Evolutionary conservation across 176 grass and related monocot genomes (phyloP).

Genomic region (Musa troglodytarum): DNA sequence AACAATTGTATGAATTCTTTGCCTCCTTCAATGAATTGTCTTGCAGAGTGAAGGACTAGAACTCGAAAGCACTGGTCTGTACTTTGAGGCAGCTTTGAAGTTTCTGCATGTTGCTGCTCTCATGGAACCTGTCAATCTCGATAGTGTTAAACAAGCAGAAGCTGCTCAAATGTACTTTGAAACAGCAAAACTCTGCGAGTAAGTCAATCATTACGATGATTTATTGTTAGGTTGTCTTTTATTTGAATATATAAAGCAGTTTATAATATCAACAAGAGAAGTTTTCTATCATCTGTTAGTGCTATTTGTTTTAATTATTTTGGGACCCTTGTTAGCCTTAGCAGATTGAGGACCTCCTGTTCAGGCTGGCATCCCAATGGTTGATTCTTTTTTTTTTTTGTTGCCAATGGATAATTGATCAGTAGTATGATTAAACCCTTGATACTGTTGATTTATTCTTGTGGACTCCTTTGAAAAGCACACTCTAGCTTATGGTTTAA

Average conservation of each 20-base stretch:
- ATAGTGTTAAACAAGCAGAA: conserved; percentile 64
- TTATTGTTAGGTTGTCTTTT: not conserved
- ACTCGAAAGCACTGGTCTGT: conserved; percentile 55
- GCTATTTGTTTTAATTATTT: not conserved
- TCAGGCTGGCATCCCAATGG: not conserved
- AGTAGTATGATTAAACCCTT: not conserved
- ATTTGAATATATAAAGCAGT: not conserved
- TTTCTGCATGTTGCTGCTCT: conserved; percentile 79
- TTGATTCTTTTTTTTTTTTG: not conserved
- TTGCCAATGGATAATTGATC: not conserved
- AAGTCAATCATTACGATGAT: conserved; percentile 17
- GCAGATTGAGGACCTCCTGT: not conserved
- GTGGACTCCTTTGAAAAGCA: no score
- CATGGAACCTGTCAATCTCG: conserved; percentile 49
- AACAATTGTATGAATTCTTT: not conserved
- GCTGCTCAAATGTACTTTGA: conserved; percentile 59
- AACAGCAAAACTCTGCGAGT: conserved; percentile 84
- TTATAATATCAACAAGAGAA: not conserved
- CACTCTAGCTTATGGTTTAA: no score
- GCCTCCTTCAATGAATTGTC: not conserved
- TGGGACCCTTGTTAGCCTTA: not conserved
- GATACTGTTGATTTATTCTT: no score
- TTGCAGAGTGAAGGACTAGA: conserved; percentile 57
- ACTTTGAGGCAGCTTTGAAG: conserved; percentile 81
- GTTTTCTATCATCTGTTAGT: not conserved